A percentile compares a stretch with the other conserved stretches of the same genome.
Conservation (phyloP, 1,139 yeast species). For the Geotrichum fermentans region DNA sequence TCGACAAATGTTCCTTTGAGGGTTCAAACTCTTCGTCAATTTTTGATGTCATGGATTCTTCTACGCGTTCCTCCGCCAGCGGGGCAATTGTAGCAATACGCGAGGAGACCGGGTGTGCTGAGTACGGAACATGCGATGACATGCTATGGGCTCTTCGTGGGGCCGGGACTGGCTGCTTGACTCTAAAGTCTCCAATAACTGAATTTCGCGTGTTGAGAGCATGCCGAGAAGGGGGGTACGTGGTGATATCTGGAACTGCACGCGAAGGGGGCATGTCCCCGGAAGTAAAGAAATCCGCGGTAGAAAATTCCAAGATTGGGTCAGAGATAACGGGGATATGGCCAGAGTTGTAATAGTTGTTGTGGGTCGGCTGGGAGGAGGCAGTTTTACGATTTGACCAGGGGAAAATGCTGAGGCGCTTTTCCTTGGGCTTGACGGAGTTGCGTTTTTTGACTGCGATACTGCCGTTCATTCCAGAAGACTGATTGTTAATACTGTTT, state of each 20-base stretch:
- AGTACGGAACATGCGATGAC: not conserved
- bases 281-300: constrained; percentile 20
- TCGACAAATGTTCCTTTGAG: no score
- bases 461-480: not conserved
- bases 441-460: not conserved
- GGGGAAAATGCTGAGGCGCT: constrained; percentile 14
- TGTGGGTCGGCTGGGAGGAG: constrained; percentile 7
- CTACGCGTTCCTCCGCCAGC: not conserved
- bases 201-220: constrained; percentile 20
- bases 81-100: not conserved
- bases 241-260: constrained; percentile 15
- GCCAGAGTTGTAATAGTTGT: constrained; percentile 18
- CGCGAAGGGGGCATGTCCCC: constrained; percentile 6
- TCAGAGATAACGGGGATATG: constrained; percentile 21
- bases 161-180: not conserved
- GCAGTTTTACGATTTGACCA: constrained; percentile 14
- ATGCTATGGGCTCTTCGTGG: constrained; percentile 5
- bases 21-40: not conserved
- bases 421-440: constrained; percentile 3
- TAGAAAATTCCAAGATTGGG: constrained; percentile 20
- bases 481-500: constrained; percentile 1
- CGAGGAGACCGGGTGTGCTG: no score
- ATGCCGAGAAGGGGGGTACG: constrained; percentile 20
- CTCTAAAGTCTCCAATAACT: constrained; percentile 5
- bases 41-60: not conserved